Evolutionary conservation across 352 stramenopile species (phyloP), one percentile per base, ranked within the genome.

Genomic region (Globisporangium solare): DNA sequence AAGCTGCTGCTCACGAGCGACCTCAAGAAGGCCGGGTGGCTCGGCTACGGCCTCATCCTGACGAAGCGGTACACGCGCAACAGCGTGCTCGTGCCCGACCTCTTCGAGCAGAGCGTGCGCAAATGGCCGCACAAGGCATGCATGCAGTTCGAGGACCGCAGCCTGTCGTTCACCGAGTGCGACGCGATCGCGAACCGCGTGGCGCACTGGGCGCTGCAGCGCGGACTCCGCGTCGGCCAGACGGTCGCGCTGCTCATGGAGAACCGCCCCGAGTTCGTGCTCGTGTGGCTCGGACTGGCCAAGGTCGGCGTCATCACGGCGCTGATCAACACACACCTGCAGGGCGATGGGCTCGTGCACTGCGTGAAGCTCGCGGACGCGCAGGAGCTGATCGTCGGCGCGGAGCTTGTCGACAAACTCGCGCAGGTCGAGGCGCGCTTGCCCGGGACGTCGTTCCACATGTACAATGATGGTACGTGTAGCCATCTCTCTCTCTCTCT

Each of bases 241-340:
- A 92, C 78, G 5, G 81, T 91, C 27, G 86, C 76, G 31, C 64
- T 95, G 47, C 63, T 95, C 35, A 94, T 95, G 79, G 78, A 91
- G 61, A 96, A 96, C 67, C 73, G 85, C 0, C 84, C 83, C 37
- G 84, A 94, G 61, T 96, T 88, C 53, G 60, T 96, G 27, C 56
- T 86, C 21, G 68, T 84, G 14, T 96, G 87, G 87, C 72, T 95
- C 55, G 87, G 84, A 0, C 70, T 96, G 46, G 54, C 80, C 58
- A 96, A 96, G 66, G 66, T 90, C 42, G 87, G 87, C 50, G 83
- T 95, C 51, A 70, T 89, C 60, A 76, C 74, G n/a, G 87, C 87
- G 27, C 69, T 95, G 27, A 85, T 96, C 55, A 96, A 96, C 68
- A 92, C 79, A 46, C 73, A 86, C 51, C 48, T 94, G 43, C 65